phyloP scores from a whole-genome alignment of 2,329 filamentous ascomycete genomes.

The Biscogniauxia sp. region DNA sequence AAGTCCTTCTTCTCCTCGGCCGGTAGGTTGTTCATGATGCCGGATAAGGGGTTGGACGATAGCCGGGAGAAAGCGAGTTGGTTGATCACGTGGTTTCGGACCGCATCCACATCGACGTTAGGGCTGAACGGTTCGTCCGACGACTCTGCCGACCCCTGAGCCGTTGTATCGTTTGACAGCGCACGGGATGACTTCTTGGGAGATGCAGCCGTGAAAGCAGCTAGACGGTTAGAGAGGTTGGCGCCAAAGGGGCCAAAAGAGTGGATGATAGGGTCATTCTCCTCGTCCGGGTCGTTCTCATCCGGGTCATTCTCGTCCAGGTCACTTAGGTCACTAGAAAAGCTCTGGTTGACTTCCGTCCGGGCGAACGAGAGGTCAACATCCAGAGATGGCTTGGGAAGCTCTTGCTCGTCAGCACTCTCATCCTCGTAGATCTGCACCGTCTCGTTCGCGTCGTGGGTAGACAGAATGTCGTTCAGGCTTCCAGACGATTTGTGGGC shows the following conservation, averaged over 20 bases:
- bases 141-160: constrained; percentile 24
- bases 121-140: constrained; percentile 28
- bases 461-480: constrained; percentile 45
- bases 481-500: constrained; percentile 40
- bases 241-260: constrained; percentile 90
- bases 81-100: constrained; percentile 88
- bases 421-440: constrained; percentile 75
- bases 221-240: constrained; percentile 78
- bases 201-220: constrained; percentile 69
- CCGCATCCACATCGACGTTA: constrained; percentile 41
- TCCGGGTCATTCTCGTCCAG: constrained; percentile 56
- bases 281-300: constrained; percentile 80
- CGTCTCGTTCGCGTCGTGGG: constrained; percentile 37
- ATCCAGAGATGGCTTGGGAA: constrained; percentile 34
- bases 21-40: constrained; percentile 84
- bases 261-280: constrained; percentile 90
- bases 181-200: constrained; percentile 47
- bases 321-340: constrained; percentile 57
- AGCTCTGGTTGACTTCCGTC: constrained; percentile 51
- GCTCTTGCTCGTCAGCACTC: constrained; percentile 52
- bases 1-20: constrained; percentile 58
- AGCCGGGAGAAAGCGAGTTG: constrained; percentile 93
- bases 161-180: constrained; percentile 21
- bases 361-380: constrained; percentile 44
- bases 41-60: constrained; percentile 85